Conservation (phyloP, 345 rosid species). For the Pugionium cornutum region DNA sequence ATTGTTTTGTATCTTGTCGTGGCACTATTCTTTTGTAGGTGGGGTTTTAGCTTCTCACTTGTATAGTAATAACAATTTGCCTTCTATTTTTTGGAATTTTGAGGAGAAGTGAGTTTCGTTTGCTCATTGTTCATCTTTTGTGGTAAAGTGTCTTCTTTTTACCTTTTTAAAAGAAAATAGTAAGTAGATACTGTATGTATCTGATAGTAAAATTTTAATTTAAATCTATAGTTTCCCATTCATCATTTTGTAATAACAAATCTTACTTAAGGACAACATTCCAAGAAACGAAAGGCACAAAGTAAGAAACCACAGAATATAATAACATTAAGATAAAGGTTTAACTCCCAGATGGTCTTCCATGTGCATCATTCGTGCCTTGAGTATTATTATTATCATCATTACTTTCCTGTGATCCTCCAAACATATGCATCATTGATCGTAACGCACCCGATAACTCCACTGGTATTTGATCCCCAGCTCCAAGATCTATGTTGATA, state of each 20-base stretch:
- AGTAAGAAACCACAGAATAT: slow-evolving; percentile 4
- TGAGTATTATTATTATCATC: slow-evolving; percentile 34
- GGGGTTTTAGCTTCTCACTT: slow-evolving; percentile 12
- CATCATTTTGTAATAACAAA: slow-evolving; percentile 7
- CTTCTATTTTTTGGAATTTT: background rate
- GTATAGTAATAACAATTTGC: slow-evolving; percentile 24
- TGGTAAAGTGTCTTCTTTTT: too few relatives aligned
- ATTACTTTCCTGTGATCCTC: slow-evolving; percentile 46
- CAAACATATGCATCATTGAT: slow-evolving; percentile 74
- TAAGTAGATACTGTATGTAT: too few relatives aligned
- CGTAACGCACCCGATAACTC: slow-evolving; percentile 62
- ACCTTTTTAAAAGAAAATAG: too few relatives aligned
- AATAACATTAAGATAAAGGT: background rate
- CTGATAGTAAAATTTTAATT: too few relatives aligned
- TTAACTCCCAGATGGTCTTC: slow-evolving; percentile 45
- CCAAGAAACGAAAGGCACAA: background rate
- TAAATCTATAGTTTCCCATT: too few relatives aligned
- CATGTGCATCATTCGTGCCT: slow-evolving; percentile 39
- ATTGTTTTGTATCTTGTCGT: slow-evolving; percentile 18
- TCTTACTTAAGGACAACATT: too few relatives aligned
- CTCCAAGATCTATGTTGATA: slow-evolving; percentile 35
- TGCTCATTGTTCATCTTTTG: background rate
- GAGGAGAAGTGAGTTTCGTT: background rate
- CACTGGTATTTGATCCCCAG: slow-evolving; percentile 32
- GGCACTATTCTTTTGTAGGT: slow-evolving; percentile 21